phyloP scores from a whole-genome alignment of 2,329 filamentous ascomycete species.

The Aspergillus unguis region DNA sequence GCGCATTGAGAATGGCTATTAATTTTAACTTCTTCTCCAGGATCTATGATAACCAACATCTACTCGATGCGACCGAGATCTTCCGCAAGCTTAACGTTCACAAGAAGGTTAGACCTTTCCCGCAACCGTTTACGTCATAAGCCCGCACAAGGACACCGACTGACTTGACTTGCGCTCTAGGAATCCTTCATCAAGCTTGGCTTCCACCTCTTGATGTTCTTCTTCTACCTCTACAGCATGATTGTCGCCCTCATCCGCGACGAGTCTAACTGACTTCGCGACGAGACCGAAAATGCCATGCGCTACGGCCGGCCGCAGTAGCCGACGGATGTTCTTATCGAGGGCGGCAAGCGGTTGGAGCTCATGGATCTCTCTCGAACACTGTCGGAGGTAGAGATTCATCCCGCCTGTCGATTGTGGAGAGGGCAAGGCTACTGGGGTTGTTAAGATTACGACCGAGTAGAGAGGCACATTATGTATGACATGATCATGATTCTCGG shows the following conservation, averaged over 20 bases:
- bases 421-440: slow-evolving; percentile 1
- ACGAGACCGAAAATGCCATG: slow-evolving; percentile 40
- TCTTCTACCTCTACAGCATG: slow-evolving; percentile 99
- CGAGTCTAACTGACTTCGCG: slow-evolving; percentile 70
- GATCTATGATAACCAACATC: slow-evolving; percentile 94
- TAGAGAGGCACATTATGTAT: slow-evolving; percentile 10
- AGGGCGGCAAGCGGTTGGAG: background rate
- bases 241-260: slow-evolving; percentile 95
- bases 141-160: slow-evolving; percentile 1
- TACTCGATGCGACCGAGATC: slow-evolving; percentile 96
- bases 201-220: slow-evolving; percentile 99
- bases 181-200: slow-evolving; percentile 99
- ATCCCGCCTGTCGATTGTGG: slow-evolving; percentile 1
- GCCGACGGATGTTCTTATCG: slow-evolving; percentile 7
- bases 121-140: slow-evolving; percentile 10
- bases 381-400: background rate
- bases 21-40: slow-evolving; percentile 48
- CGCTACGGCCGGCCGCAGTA: slow-evolving; percentile 30
- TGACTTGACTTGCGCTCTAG: slow-evolving; percentile 45
- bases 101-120: slow-evolving; percentile 70
- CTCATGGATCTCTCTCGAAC: background rate
- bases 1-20: slow-evolving; percentile 10
- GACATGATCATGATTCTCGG: slow-evolving; percentile 16
- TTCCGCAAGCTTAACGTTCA: slow-evolving; percentile 99
- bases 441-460: background rate